Conservation (phyloP, 2,329 filamentous ascomycete genomes). For the Ascochyta viciae-villosae region DNA sequence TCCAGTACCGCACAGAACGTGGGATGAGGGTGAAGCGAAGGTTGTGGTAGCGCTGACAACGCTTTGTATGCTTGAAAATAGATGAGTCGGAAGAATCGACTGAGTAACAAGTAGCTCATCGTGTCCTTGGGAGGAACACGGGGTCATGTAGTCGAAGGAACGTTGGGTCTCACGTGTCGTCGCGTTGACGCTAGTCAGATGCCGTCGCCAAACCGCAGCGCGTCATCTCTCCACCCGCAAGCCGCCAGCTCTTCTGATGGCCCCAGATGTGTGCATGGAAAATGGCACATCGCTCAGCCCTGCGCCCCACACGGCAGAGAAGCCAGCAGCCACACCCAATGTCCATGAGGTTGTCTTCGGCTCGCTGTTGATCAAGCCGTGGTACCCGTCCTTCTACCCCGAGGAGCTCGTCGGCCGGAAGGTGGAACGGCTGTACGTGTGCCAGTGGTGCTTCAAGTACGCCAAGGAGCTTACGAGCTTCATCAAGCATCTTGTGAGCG, state of each 20-base stretch:
- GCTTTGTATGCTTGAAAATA: not conserved
- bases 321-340: slow-evolving; percentile 63
- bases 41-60: not conserved
- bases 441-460: slow-evolving; percentile 94
- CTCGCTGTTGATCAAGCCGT: slow-evolving; percentile 82
- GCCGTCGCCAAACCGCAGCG: not conserved
- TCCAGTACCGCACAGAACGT: not conserved
- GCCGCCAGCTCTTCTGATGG: slow-evolving; percentile 10
- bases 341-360: slow-evolving; percentile 88
- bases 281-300: slow-evolving; percentile 15
- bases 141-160: not conserved
- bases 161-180: slow-evolving; percentile 1
- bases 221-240: slow-evolving; percentile 7
- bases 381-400: slow-evolving; percentile 91
- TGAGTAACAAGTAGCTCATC: not conserved
- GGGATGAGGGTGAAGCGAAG: not conserved
- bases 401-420: slow-evolving; percentile 64
- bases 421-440: slow-evolving; percentile 75
- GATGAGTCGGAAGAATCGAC: not conserved
- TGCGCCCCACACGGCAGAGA: slow-evolving; percentile 3
- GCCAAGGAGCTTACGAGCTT: slow-evolving; percentile 62
- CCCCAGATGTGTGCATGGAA: slow-evolving; percentile 19
- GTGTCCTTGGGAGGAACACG: not conserved
- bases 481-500: slow-evolving; percentile 52
- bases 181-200: slow-evolving; percentile 10